Evolutionary conservation across 2,329 filamentous ascomycete species (phyloP), one percentile per base, ranked within the genome.

Genomic region (Lachnellula willkommii): DNA sequence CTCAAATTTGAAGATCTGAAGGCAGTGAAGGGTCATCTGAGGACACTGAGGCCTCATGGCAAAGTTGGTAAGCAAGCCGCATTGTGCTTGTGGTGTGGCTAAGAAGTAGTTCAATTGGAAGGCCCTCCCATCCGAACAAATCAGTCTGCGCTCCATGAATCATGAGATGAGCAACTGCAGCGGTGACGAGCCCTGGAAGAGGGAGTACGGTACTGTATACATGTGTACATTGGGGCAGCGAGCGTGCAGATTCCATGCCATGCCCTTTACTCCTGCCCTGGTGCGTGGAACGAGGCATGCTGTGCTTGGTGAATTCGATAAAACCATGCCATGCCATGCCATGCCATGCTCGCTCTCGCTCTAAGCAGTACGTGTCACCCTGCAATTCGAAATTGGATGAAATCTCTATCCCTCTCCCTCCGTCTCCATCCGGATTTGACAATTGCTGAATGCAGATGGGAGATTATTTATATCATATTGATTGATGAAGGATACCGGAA

Each of bases 321-420:
- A 11, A 32, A 11, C 28, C 28, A 32, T 20, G 20, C 20, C 20
- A 20, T 20, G 20, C 20, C 20, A 20, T 20, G 20, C 20, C 20
- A 20, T 20, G 20, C 20, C 20, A 20, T 32, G 28, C 28, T 32
- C 28, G 28, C 4, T 32, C 28, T 50, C 4, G 9, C 28, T 50
- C 50, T 45, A 22, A 49, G 52, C 50, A 43, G 48, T 61, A 63
- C 61, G 61, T 63, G 61, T 63, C 61, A 60, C 40, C 40, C 47
- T 59, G 51, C 55, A 63, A 63, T 59, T 63, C 56, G 60, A 53
- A 61, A 56, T 37, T 50, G 36, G 39, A 47, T 22, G 17, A 22
- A 39, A 15, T 26, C n/a, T 35, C 36, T 14, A 47, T 53, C 39
- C 39, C 28, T 32, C 37, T 35, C 22, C 52, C 52, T 54, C 3